Evolutionary conservation across 441 rosid species (phyloP), one percentile per base, ranked within the genome.

Genomic region (Gossypium laxum): DNA sequence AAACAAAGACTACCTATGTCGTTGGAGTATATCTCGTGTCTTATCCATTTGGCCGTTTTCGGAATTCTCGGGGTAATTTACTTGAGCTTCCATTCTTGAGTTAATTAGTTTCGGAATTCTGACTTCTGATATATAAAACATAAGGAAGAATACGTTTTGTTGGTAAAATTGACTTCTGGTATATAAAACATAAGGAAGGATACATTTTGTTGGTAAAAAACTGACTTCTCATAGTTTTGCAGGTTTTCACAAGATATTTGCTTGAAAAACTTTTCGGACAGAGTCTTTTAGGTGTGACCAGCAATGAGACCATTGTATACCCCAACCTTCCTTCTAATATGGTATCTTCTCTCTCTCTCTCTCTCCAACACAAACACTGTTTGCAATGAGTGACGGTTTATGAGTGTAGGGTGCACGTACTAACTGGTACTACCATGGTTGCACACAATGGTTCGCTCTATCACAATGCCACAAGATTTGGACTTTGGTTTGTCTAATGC

Each of bases 281-380:
- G 38, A 79, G 74, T 43, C 55, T 81, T 75, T 89, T 88, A 58
- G 75, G 82, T 50, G 87, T 88, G 62, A 91, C 93, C 19, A 85
- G 88, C 65, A 87, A 85, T 52, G 67, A 78, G 45, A 79, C 75
- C 77, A 78, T 86, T 72, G 76, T 90, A 65, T 90, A 87, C 80
- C 92, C 85, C 58, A 93, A 93, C 81, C 91, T 91, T 73, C 95
- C 97, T 67, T 88, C 98, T 43, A 91, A 93, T 76, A 89, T 89
- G 96, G 98, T 91, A n/a, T 68, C n/a, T 38, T n/a, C n/a, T 34
- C 43, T 7, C 45, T 38, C 45, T 71, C 55, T 56, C 70, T 78
- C 69, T 75, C 69, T 59, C 61, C 1, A 57, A 0, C 18, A 0
- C 12, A 11, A 8, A n/a, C 26, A 15, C n/a, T 12, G 21, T 22